These are phyloP conservation scores for Trypanosoma scelopori DNA, from an alignment of 208 protist species.

Conservation along the genomic window DNA sequence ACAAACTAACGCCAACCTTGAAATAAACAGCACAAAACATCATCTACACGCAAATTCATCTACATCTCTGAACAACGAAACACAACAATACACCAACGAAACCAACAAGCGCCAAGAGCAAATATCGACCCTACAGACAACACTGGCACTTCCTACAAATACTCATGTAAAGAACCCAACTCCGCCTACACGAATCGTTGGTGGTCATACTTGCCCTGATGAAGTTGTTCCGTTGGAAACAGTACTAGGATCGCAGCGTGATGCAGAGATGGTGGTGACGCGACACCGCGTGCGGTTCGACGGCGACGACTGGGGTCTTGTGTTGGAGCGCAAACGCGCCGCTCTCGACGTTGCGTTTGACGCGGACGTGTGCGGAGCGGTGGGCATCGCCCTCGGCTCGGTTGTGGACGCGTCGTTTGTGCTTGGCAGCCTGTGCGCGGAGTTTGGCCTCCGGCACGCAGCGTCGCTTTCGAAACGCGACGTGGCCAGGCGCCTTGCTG, in stretches of 20 bases:
- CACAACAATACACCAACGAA: no score
- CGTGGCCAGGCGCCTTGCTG: conserved; percentile 5
- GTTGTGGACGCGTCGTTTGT: conserved; percentile 28
- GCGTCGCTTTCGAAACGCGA: conserved; percentile 19
- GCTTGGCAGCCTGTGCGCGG: conserved; percentile 27
- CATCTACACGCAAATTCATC: no score
- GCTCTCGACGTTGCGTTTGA: conserved; percentile 35
- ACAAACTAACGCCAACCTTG: no score
- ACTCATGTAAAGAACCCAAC: no score
- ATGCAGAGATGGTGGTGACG: conserved; percentile 26
- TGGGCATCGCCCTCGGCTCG: conserved; percentile 17
- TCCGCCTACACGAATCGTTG: no score
- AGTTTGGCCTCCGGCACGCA: conserved; percentile 31
- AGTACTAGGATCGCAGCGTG: no score
- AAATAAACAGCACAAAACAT: background rate
- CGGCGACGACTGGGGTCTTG: conserved; percentile 38
- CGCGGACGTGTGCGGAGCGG: conserved; percentile 31
- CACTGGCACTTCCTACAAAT: no score
- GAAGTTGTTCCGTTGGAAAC: no score
- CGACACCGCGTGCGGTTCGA: conserved; percentile 43
- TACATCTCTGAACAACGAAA: no score
- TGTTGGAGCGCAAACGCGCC: conserved; percentile 25
- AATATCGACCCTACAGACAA: no score
- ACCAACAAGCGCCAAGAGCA: no score
- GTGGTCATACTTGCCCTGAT: no score